Percentiles rank a stretch among this genome's conserved stretches.
These are phyloP conservation scores for Colletotrichum aenigma DNA, from an alignment of 2,329 filamentous ascomycete species.

Conservation along the genomic window DNA sequence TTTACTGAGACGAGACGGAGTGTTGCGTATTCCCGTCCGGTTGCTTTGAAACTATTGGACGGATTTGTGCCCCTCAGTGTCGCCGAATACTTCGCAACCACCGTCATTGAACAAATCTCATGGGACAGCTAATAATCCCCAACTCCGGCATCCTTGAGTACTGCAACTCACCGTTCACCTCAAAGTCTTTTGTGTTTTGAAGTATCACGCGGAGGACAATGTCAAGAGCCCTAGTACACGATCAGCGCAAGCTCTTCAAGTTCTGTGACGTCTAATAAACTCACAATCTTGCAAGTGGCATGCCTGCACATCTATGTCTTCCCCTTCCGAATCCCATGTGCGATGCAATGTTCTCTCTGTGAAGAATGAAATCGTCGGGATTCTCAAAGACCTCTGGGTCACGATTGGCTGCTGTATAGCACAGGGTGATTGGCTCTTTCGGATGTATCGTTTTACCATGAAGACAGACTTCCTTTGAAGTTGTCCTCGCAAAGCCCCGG, in stretches of 20 bases:
- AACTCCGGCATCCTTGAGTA: slow-evolving; percentile 26
- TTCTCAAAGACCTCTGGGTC: slow-evolving; percentile 22
- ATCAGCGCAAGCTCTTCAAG: background rate
- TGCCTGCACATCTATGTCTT: slow-evolving; percentile 24
- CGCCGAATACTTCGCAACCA: accelerated
- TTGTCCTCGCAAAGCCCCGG: slow-evolving; percentile 21
- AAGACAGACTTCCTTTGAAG: slow-evolving; percentile 11
- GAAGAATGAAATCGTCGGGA: slow-evolving; percentile 22
- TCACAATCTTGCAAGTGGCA: slow-evolving; percentile 24
- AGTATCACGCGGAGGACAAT: slow-evolving; percentile 18
- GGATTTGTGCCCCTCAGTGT: accelerated
- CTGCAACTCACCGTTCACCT: slow-evolving; percentile 19
- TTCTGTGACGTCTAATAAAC: background rate
- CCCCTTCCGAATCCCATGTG: slow-evolving; percentile 25
- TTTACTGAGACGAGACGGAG: background rate
- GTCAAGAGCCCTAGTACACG: background rate
- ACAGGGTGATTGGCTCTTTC: slow-evolving; percentile 21
- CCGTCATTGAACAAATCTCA: background rate
- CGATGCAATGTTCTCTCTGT: slow-evolving; percentile 19
- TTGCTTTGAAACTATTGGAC: accelerated
- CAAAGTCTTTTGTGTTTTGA: slow-evolving; percentile 19
- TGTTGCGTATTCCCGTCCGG: too few species aligned
- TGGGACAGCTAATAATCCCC: slow-evolving; percentile 24
- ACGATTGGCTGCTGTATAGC: slow-evolving; percentile 23
- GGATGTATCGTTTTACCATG: slow-evolving; percentile 20